These are phyloP conservation scores for Dactylellina cionopaga DNA, from an alignment of 2,329 filamentous ascomycete genomes.

Conservation along the genomic window DNA sequence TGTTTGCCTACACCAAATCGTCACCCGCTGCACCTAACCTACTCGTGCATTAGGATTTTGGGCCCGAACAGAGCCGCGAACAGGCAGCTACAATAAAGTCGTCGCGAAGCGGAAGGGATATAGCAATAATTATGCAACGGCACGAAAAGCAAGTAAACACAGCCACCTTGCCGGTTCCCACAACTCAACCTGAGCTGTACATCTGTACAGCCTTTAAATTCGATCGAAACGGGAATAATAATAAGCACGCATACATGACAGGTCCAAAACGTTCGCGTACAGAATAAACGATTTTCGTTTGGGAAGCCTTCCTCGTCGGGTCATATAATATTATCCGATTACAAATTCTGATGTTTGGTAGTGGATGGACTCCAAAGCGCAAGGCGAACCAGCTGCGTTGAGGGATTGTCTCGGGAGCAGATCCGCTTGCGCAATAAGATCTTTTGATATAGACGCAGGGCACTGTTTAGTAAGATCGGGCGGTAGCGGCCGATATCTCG, in stretches of 20 bases:
- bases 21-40: too few relatives aligned
- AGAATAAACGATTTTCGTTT: too few relatives aligned
- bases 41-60: slow-evolving; percentile 1
- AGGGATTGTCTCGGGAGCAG: slow-evolving; percentile 1
- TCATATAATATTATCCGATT: background rate
- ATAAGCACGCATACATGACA: too few relatives aligned
- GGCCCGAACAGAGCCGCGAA: slow-evolving; percentile 53
- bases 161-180: background rate
- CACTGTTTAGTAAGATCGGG: background rate
- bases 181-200: background rate
- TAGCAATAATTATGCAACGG: slow-evolving; percentile 9
- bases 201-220: too few relatives aligned
- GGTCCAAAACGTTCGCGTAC: too few relatives aligned
- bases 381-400: slow-evolving; percentile 31
- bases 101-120: slow-evolving; percentile 27
- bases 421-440: slow-evolving; percentile 3
- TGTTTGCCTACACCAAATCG: too few relatives aligned
- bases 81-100: slow-evolving; percentile 25
- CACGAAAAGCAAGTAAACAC: background rate
- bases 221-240: too few relatives aligned
- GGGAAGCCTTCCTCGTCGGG: too few relatives aligned
- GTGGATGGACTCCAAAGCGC: slow-evolving; percentile 25
- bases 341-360: background rate
- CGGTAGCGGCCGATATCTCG: slow-evolving; percentile 33
- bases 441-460: slow-evolving; percentile 1